A percentile compares a stretch with the other conserved stretches of the same genome.
phyloP scores from a whole-genome alignment of 2,329 filamentous ascomycete species.

The Talaromyces sp. region DNA sequence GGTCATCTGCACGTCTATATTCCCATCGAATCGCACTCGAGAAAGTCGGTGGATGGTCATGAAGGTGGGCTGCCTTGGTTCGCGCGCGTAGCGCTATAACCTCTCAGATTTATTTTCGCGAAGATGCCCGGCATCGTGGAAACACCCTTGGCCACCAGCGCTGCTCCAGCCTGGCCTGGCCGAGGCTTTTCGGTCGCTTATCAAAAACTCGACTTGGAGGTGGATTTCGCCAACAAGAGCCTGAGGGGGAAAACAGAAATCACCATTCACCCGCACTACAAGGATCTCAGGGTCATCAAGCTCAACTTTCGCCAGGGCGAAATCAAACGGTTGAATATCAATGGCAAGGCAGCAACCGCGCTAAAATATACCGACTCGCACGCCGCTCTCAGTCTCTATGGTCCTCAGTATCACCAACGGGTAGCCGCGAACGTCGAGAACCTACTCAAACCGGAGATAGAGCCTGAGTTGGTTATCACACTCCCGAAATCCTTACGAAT shows the following conservation, averaged over 20 bases:
- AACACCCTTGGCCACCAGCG: slow-evolving; percentile 16
- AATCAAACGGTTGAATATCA: slow-evolving; percentile 48
- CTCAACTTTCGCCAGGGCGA: slow-evolving; percentile 61
- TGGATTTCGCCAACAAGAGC: slow-evolving; percentile 73
- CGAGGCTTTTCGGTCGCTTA: slow-evolving; percentile 60
- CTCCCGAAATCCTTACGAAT: slow-evolving; percentile 59
- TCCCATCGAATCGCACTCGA: not conserved
- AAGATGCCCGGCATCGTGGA: slow-evolving; percentile 38
- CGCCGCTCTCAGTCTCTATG: slow-evolving; percentile 48
- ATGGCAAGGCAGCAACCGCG: slow-evolving; percentile 34
- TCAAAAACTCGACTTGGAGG: slow-evolving; percentile 83
- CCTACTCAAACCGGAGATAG: slow-evolving; percentile 46
- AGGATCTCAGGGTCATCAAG: slow-evolving; percentile 50
- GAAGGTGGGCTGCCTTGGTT: slow-evolving; percentile 29
- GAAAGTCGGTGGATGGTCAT: slow-evolving; percentile 23
- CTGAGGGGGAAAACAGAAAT: slow-evolving; percentile 78
- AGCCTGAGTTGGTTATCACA: slow-evolving; percentile 54
- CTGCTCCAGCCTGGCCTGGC: slow-evolving; percentile 23
- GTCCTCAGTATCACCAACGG: slow-evolving; percentile 70
- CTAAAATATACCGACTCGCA: slow-evolving; percentile 38
- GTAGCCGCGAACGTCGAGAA: slow-evolving; percentile 64
- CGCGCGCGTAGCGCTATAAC: slow-evolving; percentile 34
- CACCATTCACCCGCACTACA: slow-evolving; percentile 62
- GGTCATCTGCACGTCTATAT: not conserved
- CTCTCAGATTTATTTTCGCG: slow-evolving; percentile 26